Base-by-base conservation (phyloP, 306 rosid genomes). In the Ochetophila trinervis region DNA sequence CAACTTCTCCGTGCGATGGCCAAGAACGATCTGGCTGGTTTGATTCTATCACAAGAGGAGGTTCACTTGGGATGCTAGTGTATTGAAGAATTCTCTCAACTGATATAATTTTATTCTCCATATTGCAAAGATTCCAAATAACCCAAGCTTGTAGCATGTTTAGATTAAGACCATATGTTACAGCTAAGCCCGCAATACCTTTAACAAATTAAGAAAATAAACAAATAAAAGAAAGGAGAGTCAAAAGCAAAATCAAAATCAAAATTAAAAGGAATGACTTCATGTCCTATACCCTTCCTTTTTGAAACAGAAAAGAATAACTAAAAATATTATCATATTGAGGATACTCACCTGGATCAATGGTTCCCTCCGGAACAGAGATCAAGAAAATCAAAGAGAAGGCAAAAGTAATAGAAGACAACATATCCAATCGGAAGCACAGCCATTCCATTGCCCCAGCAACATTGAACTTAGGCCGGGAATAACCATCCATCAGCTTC, bases 111-210 rank as follows among this genome's bases (percentile, higher is more conserved):
- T 71, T 91, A 65, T 83, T 88, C 86, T 91, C 96, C 84, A 83
- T 42, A 30, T 67, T 69, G 70, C 96, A 88, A 74, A 86, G 76
- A 56, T 15, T 52, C 88, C 83, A 70, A 62, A 86, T 79, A 22
- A 86, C 17, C 62, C 4, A 34, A 63, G 70, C 60, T 75, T 81
- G 97, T 55, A 84, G 2, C 56, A 16, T 47, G 62, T 86, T 88
- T 68, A 88, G 82, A 78, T 68, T 81, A 53, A 86, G 87, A 58
- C 95, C 97, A 60, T 86, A 91, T 12, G 96, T 88, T 76, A 88
- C 96, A 44, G 91, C 88, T 77, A 91, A 81, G 58, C 94, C 97
- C 20, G 97, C 88, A 64, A 91, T 79, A 53, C 93, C 94, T 88
- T 60, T 49, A 84, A 6, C 17, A 54, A 27, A 64, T 54, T 13